A percentile compares a stretch with the other conserved stretches of the same genome.
These are phyloP conservation scores for Pseudonectria foliicola DNA, from an alignment of 2,329 filamentous ascomycete species.

Conservation along the genomic window DNA sequence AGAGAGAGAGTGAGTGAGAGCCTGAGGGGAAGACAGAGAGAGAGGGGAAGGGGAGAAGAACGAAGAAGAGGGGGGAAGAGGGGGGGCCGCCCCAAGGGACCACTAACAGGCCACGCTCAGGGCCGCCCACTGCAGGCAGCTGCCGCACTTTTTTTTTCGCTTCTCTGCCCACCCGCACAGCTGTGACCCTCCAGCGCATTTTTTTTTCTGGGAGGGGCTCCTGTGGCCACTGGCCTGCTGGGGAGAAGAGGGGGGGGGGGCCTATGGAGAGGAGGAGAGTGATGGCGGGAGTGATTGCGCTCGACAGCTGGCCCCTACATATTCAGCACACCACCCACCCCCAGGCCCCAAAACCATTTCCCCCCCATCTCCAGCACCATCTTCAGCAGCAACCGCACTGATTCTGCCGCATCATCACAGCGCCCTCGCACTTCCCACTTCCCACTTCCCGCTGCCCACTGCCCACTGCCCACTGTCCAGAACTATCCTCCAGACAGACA, in stretches of 20 bases:
- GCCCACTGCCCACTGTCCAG: background rate
- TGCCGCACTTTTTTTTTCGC: background rate
- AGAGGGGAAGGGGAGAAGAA: too few relatives aligned
- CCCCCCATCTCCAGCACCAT: slow-evolving; percentile 24
- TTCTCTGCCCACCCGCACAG: too few relatives aligned
- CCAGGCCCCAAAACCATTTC: slow-evolving; percentile 22
- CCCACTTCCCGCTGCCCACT: too few relatives aligned
- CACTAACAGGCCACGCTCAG: background rate
- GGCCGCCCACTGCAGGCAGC: too few relatives aligned
- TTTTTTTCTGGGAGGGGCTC: slow-evolving; percentile 10
- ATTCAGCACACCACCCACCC: slow-evolving; percentile 29
- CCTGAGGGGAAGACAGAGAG: slow-evolving; percentile 1
- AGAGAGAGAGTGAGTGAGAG: background rate
- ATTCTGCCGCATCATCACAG: slow-evolving; percentile 16
- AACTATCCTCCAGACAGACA: background rate
- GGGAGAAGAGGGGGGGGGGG: too few relatives aligned
- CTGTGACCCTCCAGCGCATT: slow-evolving; percentile 1
- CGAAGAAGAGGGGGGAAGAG: too few relatives aligned
- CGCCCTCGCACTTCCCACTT: too few relatives aligned
- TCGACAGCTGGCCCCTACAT: slow-evolving; percentile 25
- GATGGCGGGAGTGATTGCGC: slow-evolving; percentile 29
- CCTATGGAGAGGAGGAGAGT: too few relatives aligned
- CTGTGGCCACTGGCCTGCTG: background rate
- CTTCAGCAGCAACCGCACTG: slow-evolving; percentile 17
- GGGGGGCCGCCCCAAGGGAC: slow-evolving; percentile 2